phyloP scores from a whole-genome alignment of 495 filamentous ascomycete genomes.

The Trichocladium antarcticum region DNA sequence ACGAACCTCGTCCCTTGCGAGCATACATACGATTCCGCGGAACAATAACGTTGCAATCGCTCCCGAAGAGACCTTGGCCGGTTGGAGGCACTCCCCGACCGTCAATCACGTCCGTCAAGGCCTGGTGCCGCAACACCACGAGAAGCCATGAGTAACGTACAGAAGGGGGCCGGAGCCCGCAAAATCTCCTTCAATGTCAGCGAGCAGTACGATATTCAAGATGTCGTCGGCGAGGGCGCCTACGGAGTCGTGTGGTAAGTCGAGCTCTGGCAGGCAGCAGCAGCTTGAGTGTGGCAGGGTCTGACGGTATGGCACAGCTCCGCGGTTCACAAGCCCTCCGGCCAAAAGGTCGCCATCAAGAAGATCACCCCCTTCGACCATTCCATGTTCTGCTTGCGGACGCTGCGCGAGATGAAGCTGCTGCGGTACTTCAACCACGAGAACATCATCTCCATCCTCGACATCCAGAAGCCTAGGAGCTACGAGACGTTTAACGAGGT shows the following conservation, averaged over 20 bases:
- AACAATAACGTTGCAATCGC: background rate
- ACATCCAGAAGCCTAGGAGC: constrained; percentile 95
- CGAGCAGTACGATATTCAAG: constrained; percentile 98
- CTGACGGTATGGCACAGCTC: constrained; percentile 48
- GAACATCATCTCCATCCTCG: constrained; percentile 98
- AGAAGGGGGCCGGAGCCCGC: constrained; percentile 47
- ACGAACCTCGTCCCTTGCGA: background rate
- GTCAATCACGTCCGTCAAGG: background rate
- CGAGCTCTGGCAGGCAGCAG: background rate
- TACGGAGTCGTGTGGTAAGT: constrained; percentile 97
- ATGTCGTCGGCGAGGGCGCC: constrained; percentile 97
- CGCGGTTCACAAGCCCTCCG: constrained; percentile 93
- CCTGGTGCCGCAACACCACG: background rate
- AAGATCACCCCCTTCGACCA: constrained; percentile 99
- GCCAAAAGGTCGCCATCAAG: constrained; percentile 99
- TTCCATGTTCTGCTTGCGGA: constrained; percentile 97
- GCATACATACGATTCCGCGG: background rate
- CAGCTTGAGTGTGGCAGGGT: background rate
- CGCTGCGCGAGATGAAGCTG: constrained; percentile 98
- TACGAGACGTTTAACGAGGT: constrained; percentile 97
- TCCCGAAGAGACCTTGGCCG: background rate
- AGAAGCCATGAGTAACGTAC: constrained; percentile 25
- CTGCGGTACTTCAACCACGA: constrained; percentile 99
- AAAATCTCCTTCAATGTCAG: constrained; percentile 99
- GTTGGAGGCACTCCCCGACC: background rate